phyloP scores from a whole-genome alignment of 2,329 filamentous ascomycete genomes.

The Aspergillus aculeatus region DNA sequence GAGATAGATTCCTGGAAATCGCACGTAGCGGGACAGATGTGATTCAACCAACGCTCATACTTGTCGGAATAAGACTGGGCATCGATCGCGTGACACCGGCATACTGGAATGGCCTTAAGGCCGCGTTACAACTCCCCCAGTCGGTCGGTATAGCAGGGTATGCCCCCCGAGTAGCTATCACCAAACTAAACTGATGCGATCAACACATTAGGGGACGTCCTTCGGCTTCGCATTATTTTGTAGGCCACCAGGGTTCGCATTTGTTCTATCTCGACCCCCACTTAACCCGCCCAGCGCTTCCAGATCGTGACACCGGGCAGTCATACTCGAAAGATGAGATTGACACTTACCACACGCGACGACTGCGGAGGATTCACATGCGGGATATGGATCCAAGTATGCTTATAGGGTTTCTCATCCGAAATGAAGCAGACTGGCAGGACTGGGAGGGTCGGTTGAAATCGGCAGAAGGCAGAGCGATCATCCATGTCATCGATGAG shows the following conservation, averaged over 20 bases:
- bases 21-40: slow-evolving; percentile 64
- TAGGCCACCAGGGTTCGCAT: slow-evolving; percentile 69
- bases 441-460: slow-evolving; percentile 76
- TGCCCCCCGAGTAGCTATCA: slow-evolving; percentile 28
- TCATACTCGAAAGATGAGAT: slow-evolving; percentile 68
- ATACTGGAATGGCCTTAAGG: slow-evolving; percentile 91
- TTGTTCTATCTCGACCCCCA: slow-evolving; percentile 97
- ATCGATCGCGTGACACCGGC: slow-evolving; percentile 93
- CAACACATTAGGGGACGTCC: slow-evolving; percentile 69
- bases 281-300: slow-evolving; percentile 72
- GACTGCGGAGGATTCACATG: slow-evolving; percentile 77
- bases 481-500: slow-evolving; percentile 78
- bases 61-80: slow-evolving; percentile 84
- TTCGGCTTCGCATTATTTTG: slow-evolving; percentile 79
- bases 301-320: slow-evolving; percentile 54
- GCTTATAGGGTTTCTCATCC: slow-evolving; percentile 90
- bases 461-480: slow-evolving; percentile 74
- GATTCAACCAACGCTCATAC: slow-evolving; percentile 82
- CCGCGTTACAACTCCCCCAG: slow-evolving; percentile 80
- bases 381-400: slow-evolving; percentile 97
- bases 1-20: slow-evolving; percentile 78
- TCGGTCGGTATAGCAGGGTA: slow-evolving; percentile 96
- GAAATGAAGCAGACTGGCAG: slow-evolving; percentile 76
- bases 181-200: slow-evolving; percentile 12
- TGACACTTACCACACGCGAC: slow-evolving; percentile 80